phyloP scores from a whole-genome alignment of 345 rosid species.

The Boechera retrofracta region DNA sequence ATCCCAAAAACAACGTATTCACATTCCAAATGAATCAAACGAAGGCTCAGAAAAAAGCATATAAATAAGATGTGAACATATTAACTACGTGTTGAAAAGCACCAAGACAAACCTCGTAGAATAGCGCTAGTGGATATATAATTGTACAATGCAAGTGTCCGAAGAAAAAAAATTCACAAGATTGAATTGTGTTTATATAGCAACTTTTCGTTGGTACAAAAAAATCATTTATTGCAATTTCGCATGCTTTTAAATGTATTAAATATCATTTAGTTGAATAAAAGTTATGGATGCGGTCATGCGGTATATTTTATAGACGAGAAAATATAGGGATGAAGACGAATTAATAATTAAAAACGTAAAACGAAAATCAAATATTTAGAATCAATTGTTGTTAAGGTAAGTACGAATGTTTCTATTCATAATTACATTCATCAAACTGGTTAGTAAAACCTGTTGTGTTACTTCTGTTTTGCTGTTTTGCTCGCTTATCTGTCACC shows the following conservation, averaged over 20 bases:
- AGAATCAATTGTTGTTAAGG: neutral
- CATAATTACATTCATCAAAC: neutral
- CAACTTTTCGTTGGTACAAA: neutral
- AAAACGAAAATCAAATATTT: too few species aligned
- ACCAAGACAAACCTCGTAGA: conserved; percentile 7
- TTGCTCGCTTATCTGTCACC: neutral
- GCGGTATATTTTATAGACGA: neutral
- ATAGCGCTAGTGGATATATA: conserved; percentile 2
- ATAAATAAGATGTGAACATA: conserved; percentile 4
- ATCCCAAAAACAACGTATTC: neutral
- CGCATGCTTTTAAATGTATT: neutral
- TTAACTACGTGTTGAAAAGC: neutral
- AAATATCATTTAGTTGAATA: neutral
- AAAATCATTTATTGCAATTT: neutral
- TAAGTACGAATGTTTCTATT: conserved; percentile 1
- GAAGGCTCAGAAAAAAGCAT: neutral
- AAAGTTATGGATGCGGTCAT: neutral
- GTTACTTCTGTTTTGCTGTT: neutral
- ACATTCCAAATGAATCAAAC: neutral
- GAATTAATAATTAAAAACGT: too few species aligned
- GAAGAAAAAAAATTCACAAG: neutral
- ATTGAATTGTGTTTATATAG: conserved; percentile 3
- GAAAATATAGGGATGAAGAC: too few species aligned
- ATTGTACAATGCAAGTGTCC: conserved; percentile 11
- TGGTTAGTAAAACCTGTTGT: neutral